These are phyloP conservation scores for Diutina sp. DNA, from an alignment of 1,139 yeast species.

Conservation along the genomic window DNA sequence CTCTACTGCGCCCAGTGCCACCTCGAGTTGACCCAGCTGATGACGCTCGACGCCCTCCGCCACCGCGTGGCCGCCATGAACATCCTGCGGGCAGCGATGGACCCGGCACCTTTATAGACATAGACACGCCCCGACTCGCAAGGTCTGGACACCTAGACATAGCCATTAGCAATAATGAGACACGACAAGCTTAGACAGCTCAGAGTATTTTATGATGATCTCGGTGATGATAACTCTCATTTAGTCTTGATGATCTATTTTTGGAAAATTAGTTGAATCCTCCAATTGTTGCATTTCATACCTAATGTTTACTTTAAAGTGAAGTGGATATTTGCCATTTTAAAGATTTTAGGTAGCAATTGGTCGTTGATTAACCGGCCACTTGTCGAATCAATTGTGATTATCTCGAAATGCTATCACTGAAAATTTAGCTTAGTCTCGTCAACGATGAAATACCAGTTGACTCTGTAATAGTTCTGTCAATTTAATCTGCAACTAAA, in stretches of 20 bases:
- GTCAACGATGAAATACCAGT: conserved; percentile 12
- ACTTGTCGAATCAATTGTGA: conserved; percentile 31
- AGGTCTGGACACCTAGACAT: too few relatives aligned
- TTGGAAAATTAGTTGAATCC: conserved; percentile 85
- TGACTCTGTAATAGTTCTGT: background rate
- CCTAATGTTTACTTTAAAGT: conserved; percentile 90
- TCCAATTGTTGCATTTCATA: conserved; percentile 93
- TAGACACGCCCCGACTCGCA: too few relatives aligned
- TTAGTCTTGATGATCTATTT: conserved; percentile 66
- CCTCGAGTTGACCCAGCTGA: background rate
- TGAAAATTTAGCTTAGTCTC: conserved; percentile 41
- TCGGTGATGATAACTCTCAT: conserved; percentile 60
- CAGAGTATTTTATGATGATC: conserved; percentile 18
- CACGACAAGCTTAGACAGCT: too few relatives aligned
- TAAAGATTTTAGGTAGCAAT: conserved; percentile 63
- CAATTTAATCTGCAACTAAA: too few relatives aligned
- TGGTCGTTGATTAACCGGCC: conserved; percentile 56
- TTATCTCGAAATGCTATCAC: conserved; percentile 27
- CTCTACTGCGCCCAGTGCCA: background rate
- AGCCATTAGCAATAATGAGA: too few relatives aligned
- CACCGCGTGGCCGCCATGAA: background rate
- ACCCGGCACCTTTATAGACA: background rate
- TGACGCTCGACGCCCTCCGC: background rate
- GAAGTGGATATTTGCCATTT: conserved; percentile 83
- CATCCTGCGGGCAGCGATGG: background rate